Evolutionary conservation across 345 rosid genomes (phyloP).

Genomic region (Brassica incana): DNA sequence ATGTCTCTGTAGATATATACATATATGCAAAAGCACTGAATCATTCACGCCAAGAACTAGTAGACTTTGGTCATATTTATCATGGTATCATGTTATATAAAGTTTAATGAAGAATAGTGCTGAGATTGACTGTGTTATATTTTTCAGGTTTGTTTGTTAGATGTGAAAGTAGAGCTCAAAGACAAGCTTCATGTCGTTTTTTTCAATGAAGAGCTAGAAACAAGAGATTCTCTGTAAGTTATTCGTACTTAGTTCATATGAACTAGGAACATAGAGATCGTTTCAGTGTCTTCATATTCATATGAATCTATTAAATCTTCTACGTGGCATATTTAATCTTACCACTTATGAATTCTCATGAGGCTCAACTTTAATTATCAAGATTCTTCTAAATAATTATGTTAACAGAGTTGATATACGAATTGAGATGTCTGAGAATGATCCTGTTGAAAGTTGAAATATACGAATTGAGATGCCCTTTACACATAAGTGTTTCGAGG

Average conservation of each 20-base stretch:
- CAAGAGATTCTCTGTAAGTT: constrained; percentile 84
- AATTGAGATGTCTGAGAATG: constrained; percentile 21
- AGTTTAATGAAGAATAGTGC: constrained; percentile 7
- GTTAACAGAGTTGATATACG: not conserved
- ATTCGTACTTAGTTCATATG: not conserved
- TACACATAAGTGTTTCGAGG: constrained; percentile 21
- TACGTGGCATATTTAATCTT: not conserved
- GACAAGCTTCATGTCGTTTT: constrained; percentile 65
- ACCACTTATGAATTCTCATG: constrained; percentile 3
- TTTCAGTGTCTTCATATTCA: constrained; percentile 1
- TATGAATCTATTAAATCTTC: not conserved
- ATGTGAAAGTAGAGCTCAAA: constrained; percentile 57
- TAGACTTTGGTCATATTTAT: constrained; percentile 7
- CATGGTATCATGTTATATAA: not conserved
- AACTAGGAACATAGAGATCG: not conserved
- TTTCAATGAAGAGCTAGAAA: constrained; percentile 74
- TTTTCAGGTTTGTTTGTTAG: constrained; percentile 54
- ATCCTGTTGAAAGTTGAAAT: constrained; percentile 19
- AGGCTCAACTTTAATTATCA: not conserved
- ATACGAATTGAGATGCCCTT: constrained; percentile 27
- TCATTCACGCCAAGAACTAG: not conserved
- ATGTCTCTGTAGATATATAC: constrained; percentile 14
- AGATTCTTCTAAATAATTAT: not conserved
- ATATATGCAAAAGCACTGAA: constrained; percentile 11
- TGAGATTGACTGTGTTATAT: constrained; percentile 14